Evolutionary conservation across 495 filamentous ascomycete species (phyloP), one percentile per base, ranked within the genome.

Genomic region (Aspergillus coremiiformis): DNA sequence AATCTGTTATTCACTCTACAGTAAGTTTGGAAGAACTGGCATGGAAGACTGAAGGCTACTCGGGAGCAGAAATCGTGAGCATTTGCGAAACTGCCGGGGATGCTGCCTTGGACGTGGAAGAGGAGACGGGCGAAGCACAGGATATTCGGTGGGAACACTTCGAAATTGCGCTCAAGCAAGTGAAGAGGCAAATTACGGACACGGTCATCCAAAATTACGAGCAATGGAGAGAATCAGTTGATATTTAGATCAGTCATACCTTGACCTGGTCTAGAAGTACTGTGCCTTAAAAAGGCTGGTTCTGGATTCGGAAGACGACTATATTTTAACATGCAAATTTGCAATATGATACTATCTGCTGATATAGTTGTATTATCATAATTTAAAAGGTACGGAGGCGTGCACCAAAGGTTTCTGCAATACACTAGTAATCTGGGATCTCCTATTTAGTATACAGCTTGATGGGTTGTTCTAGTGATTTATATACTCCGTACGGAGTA

Each of bases 41-140:
- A n/a, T 51, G 64, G n/a, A 68, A 67, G 53, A 90, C 83, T 0
- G 87, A 90, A 9, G 89, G 90, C 0, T 90, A 85, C 64, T 92
- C 89, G 2, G 93, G 93, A 5, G 90, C 93, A 1, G 93, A 98
- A 67, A 78, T 97, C 42, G 84, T 87, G 43, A 82, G 78, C 19
- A 84, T 96, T 5, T 96, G 92, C 60, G 73, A 85, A 51, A 76
- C 75, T 30, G 86, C 86, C 0, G 76, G 76, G 20, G 74, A 82
- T 63, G 66, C 72, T n/a, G 81, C 79, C 7, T 63, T 85, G 60
- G 72, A 80, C 51, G 77, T 79, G 49, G 72, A 77, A 50, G 69
- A 79, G 30, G 60, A 70, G 46, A 75, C 64, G 23, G 67, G 60
- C 29, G 60, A 71, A 44, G 69, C 79, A 15, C 69, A 70, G 35